phyloP scores from a whole-genome alignment of 768 basidiomycete genomes.

The Rhizopogon vesiculosus region DNA sequence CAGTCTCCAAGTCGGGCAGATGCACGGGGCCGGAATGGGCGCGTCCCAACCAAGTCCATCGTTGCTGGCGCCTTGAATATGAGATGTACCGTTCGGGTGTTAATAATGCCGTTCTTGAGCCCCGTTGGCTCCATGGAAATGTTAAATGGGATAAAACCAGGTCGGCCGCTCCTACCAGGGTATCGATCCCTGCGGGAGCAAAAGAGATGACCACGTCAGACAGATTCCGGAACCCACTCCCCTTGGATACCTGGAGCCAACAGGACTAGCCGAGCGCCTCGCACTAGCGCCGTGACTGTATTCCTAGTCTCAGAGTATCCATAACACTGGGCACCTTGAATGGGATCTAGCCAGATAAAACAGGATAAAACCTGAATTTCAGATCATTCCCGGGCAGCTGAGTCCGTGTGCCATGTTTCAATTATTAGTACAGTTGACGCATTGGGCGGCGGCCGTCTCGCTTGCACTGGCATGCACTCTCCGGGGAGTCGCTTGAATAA shows the following conservation, averaged over 20 bases:
- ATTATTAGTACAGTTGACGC: neutral
- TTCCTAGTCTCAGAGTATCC: slow-evolving; percentile 35
- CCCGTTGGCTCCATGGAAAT: slow-evolving; percentile 36
- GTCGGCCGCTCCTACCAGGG: slow-evolving; percentile 37
- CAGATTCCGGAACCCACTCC: slow-evolving; percentile 10
- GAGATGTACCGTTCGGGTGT: too few relatives aligned
- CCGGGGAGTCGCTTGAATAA: too few relatives aligned
- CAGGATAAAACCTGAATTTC: neutral
- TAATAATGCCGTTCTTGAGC: slow-evolving; percentile 28
- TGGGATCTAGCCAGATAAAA: slow-evolving; percentile 25
- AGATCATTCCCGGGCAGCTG: too few relatives aligned
- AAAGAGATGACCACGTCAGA: neutral
- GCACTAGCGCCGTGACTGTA: slow-evolving; percentile 13
- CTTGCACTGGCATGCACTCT: too few relatives aligned
- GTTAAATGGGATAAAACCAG: slow-evolving; percentile 46
- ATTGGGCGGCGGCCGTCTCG: too few relatives aligned
- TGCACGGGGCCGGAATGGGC: slow-evolving; percentile 34
- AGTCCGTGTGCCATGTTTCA: neutral
- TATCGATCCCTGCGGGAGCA: slow-evolving; percentile 12
- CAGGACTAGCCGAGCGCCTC: slow-evolving; percentile 35
- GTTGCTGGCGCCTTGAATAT: too few relatives aligned
- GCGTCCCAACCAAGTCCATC: neutral
- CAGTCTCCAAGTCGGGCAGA: slow-evolving; percentile 17
- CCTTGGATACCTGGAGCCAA: slow-evolving; percentile 32
- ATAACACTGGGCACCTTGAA: slow-evolving; percentile 27